Conservation (phyloP, 2,329 filamentous ascomycete species). For the Neurospora sp. region DNA sequence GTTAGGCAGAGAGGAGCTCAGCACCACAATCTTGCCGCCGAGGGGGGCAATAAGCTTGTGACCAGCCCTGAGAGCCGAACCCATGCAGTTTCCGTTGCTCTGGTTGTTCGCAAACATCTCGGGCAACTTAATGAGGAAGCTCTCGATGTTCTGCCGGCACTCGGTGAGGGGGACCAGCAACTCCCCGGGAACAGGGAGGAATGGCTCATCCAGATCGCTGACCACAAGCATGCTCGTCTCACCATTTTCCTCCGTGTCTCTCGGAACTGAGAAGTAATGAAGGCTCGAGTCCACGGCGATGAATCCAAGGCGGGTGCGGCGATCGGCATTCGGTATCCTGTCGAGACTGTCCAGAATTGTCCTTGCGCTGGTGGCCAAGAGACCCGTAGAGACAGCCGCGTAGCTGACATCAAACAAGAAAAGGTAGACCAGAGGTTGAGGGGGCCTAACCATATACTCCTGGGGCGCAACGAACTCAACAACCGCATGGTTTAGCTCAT, state of each 20-base stretch:
- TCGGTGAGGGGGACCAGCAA: constrained; percentile 82
- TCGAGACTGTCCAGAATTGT: constrained; percentile 93
- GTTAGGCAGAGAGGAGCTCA: constrained; percentile 85
- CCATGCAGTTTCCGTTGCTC: constrained; percentile 85
- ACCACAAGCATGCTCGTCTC: constrained; percentile 90
- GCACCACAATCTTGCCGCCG: constrained; percentile 87
- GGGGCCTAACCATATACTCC: constrained; percentile 98
- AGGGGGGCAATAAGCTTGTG: constrained; percentile 93
- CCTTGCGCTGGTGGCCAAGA: constrained; percentile 83
- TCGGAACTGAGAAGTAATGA: constrained; percentile 91
- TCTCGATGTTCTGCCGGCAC: constrained; percentile 82
- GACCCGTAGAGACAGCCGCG: constrained; percentile 76
- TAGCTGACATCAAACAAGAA: constrained; percentile 95
- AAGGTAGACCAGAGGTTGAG: constrained; percentile 88
- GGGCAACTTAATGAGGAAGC: constrained; percentile 81
- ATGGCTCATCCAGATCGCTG: constrained; percentile 91
- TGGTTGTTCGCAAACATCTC: constrained; percentile 96
- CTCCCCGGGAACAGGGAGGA: constrained; percentile 86
- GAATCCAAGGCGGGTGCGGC: constrained; percentile 85
- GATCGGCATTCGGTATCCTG: constrained; percentile 95
- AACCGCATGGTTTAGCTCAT: constrained; percentile 91
- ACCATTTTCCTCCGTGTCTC: constrained; percentile 72
- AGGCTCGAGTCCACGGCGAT: constrained; percentile 90
- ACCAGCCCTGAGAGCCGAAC: constrained; percentile 80
- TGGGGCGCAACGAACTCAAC: constrained; percentile 97